These are phyloP conservation scores for Chalciporus pseudorubinellus DNA, from an alignment of 768 basidiomycete genomes.

Conservation along the genomic window DNA sequence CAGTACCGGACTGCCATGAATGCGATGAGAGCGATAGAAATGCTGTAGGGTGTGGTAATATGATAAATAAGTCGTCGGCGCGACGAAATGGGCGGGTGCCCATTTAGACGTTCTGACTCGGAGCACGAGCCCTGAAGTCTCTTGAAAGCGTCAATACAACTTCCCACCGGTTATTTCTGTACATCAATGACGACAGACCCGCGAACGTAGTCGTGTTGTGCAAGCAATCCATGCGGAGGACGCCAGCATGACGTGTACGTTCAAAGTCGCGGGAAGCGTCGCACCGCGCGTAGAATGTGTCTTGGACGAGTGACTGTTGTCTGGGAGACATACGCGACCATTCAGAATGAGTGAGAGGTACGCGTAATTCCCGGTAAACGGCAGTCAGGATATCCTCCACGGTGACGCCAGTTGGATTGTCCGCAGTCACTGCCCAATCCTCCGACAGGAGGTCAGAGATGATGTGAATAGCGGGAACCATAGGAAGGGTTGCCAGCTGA, in stretches of 20 bases:
- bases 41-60: conserved; percentile 2
- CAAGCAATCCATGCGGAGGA: conserved; percentile 50
- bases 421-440: conserved; percentile 41
- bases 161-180: conserved; percentile 38
- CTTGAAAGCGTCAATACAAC: conserved; percentile 46
- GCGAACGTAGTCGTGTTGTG: conserved; percentile 49
- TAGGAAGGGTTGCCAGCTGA: conserved; percentile 44
- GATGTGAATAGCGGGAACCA: conserved; percentile 37
- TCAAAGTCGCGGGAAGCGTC: conserved; percentile 35
- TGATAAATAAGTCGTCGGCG: background rate
- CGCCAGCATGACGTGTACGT: conserved; percentile 37
- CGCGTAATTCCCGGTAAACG: conserved; percentile 40
- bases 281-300: conserved; percentile 47
- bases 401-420: conserved; percentile 48
- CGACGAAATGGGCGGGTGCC: background rate
- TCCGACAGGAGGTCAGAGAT: conserved; percentile 46
- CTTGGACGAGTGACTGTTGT: conserved; percentile 42
- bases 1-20: conserved; percentile 13
- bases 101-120: background rate
- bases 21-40: background rate
- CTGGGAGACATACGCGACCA: conserved; percentile 42
- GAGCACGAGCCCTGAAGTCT: conserved; percentile 17
- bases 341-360: conserved; percentile 39
- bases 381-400: conserved; percentile 49
- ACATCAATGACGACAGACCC: conserved; percentile 45